phyloP scores from a whole-genome alignment of 208 protist species.

The Novymonas esmeraldas region DNA sequence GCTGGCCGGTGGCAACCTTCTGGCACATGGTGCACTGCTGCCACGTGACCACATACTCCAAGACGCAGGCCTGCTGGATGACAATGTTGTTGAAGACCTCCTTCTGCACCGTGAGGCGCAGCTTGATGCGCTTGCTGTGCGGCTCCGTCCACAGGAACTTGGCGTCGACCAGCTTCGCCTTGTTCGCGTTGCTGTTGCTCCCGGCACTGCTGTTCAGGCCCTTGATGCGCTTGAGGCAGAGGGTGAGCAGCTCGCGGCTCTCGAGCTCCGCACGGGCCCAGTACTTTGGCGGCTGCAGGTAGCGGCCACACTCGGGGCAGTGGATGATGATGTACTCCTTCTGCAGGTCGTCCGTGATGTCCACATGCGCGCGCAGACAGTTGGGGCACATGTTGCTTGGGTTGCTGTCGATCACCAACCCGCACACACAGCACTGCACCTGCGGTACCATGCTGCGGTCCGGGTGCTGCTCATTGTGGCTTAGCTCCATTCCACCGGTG shows the following conservation, averaged over 20 bases:
- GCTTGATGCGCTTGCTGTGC: conserved; percentile 98
- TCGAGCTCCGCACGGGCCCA: conserved; percentile 97
- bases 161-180: conserved; percentile 98
- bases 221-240: conserved; percentile 98
- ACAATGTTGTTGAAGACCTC: conserved; percentile 95
- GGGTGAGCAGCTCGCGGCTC: conserved; percentile 97
- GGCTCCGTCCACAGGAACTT: conserved; percentile 99
- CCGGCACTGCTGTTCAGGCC: conserved; percentile 89
- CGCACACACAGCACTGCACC: conserved; percentile 97
- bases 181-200: conserved; percentile 94
- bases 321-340: conserved; percentile 96
- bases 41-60: conserved; percentile 98
- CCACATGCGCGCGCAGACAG: conserved; percentile 96
- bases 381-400: conserved; percentile 99
- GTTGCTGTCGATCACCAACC: conserved; percentile 96
- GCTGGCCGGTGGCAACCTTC: conserved; percentile 94
- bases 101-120: conserved; percentile 99
- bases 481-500: conserved; percentile 22
- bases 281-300: conserved; percentile 97
- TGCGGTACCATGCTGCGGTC: conserved; percentile 64
- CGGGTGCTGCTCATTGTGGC: conserved; percentile 51
- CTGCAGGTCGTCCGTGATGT: conserved; percentile 98
- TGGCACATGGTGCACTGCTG: conserved; percentile 98
- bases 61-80: conserved; percentile 96
- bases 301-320: conserved; percentile 95